A percentile compares a stretch with the other conserved stretches of the same genome.
phyloP scores from a whole-genome alignment of 2,329 filamentous ascomycete species.

The Alternaria ventricosa region DNA sequence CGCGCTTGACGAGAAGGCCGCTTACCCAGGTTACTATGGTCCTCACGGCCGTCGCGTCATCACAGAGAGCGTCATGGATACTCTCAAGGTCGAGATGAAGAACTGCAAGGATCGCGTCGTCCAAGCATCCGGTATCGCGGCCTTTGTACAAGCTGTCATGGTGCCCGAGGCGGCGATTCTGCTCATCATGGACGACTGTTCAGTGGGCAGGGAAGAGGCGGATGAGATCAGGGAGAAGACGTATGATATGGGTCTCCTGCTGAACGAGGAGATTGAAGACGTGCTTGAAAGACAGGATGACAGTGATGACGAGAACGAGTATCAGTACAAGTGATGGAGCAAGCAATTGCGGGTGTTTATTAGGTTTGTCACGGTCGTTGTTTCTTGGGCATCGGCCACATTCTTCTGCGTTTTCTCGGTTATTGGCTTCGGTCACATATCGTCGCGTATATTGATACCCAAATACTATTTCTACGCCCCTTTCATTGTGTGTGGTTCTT shows the following conservation, averaged over 20 bases:
- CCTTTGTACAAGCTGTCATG: slow-evolving; percentile 58
- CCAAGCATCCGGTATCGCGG: slow-evolving; percentile 36
- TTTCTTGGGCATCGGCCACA: neutral
- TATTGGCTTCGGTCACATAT: neutral
- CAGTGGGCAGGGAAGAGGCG: slow-evolving; percentile 53
- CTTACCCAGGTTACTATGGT: slow-evolving; percentile 77
- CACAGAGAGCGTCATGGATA: slow-evolving; percentile 56
- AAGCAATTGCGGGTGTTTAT: too few species aligned
- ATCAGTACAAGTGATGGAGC: slow-evolving; percentile 4
- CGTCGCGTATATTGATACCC: neutral
- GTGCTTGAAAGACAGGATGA: slow-evolving; percentile 38
- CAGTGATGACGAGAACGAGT: slow-evolving; percentile 22
- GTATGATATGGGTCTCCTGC: slow-evolving; percentile 68
- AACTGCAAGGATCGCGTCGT: slow-evolving; percentile 39
- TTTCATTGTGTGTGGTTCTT: neutral
- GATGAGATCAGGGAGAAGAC: slow-evolving; percentile 69
- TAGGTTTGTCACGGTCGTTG: neutral
- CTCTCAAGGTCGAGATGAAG: slow-evolving; percentile 37
- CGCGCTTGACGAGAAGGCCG: slow-evolving; percentile 24
- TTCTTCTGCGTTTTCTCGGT: too few species aligned
- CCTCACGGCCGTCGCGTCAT: slow-evolving; percentile 74
- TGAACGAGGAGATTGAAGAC: slow-evolving; percentile 71
- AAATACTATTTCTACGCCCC: neutral
- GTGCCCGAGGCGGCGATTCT: slow-evolving; percentile 71
- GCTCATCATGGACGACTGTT: slow-evolving; percentile 65